A percentile compares a stretch with the other conserved stretches of the same genome.
phyloP scores from a whole-genome alignment of 495 filamentous ascomycete genomes.

The Hapsidospora chrysogenum region DNA sequence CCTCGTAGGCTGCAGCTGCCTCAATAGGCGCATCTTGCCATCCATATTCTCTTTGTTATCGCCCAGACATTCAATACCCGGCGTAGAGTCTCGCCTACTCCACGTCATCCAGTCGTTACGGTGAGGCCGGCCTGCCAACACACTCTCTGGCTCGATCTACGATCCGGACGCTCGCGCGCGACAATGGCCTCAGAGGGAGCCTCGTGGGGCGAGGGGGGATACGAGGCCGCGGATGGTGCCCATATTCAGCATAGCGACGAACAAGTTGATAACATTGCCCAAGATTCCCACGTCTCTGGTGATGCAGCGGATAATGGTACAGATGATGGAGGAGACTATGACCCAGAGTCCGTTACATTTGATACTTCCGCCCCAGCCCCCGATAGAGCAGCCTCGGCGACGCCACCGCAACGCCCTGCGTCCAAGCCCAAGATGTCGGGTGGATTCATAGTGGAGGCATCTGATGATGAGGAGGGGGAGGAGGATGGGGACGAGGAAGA shows the following conservation, averaged over 20 bases:
- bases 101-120: too few species aligned
- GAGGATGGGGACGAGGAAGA: conserved; percentile 22
- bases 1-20: too few species aligned
- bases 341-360: conserved; percentile 28
- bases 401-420: conserved; percentile 16
- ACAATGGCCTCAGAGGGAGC: conserved; percentile 12
- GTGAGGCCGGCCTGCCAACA: too few species aligned
- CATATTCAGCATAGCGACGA: conserved; percentile 37
- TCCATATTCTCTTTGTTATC: too few species aligned
- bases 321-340: conserved; percentile 32
- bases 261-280: conserved; percentile 27
- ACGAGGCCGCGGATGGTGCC: conserved; percentile 30
- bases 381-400: conserved; percentile 5
- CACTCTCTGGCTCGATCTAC: too few species aligned
- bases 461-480: conserved; percentile 35
- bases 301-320: conserved; percentile 20
- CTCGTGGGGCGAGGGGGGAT: conserved; percentile 31
- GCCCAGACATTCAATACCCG: too few species aligned
- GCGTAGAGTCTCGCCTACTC: too few species aligned
- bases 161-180: too few species aligned
- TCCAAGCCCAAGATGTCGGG: conserved; percentile 55
- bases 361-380: conserved; percentile 1
- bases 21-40: too few species aligned
- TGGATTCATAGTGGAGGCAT: conserved; percentile 68
- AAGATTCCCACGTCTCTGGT: conserved; percentile 25